These are phyloP conservation scores for Neophaeococcomyces aloes DNA, from an alignment of 2,329 filamentous ascomycete genomes.

Conservation along the genomic window DNA sequence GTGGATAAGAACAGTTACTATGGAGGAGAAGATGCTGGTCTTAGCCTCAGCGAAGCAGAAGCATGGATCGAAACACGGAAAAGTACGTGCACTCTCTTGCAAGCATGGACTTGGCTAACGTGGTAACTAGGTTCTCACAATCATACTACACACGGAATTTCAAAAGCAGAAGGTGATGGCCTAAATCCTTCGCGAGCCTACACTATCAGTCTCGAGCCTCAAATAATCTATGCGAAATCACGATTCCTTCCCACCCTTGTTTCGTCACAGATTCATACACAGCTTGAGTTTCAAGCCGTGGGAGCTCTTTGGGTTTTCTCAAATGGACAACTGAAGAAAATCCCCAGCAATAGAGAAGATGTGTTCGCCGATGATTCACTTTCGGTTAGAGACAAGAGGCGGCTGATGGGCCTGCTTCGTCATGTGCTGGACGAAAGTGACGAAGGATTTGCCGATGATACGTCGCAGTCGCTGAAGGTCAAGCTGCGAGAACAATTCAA, in stretches of 20 bases:
- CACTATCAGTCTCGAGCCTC: constrained; percentile 71
- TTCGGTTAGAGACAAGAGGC: constrained; percentile 68
- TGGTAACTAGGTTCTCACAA: constrained; percentile 15
- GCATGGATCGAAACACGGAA: constrained; percentile 52
- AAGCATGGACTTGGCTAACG: neutral
- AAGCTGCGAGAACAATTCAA: constrained; percentile 46
- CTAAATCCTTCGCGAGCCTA: constrained; percentile 63
- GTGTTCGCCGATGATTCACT: constrained; percentile 71
- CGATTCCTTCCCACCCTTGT: constrained; percentile 68
- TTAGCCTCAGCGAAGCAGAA: constrained; percentile 72
- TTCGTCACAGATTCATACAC: constrained; percentile 76
- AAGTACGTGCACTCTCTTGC: constrained; percentile 23
- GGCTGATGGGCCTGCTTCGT: constrained; percentile 86
- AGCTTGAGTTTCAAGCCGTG: constrained; percentile 87
- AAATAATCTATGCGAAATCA: constrained; percentile 76
- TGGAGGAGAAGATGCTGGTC: constrained; percentile 72
- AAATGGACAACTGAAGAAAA: constrained; percentile 46
- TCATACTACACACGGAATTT: constrained; percentile 32
- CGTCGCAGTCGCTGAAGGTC: constrained; percentile 43
- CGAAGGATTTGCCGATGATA: constrained; percentile 37
- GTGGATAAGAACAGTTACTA: constrained; percentile 83
- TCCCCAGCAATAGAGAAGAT: constrained; percentile 85
- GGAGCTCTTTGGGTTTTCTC: constrained; percentile 78
- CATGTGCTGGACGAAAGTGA: constrained; percentile 66
- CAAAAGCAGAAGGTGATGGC: constrained; percentile 20